A percentile compares a stretch with the other conserved stretches of the same genome.
Conservation (phyloP, 805 yeast species). For the Clavispora fructus region DNA sequence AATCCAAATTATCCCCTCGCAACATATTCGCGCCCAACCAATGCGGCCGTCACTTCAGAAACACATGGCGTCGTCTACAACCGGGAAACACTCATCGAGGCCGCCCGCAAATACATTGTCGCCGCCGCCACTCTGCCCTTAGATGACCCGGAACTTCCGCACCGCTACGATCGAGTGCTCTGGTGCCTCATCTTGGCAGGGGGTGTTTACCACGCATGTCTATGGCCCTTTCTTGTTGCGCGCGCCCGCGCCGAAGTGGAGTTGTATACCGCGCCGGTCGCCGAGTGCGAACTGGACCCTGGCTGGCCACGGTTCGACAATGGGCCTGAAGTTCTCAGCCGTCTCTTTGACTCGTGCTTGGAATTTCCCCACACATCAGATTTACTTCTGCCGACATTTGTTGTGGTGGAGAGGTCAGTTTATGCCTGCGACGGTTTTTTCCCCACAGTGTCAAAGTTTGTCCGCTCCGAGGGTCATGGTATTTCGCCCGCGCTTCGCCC, state of each 20-base stretch:
- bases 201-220: constrained; percentile 3
- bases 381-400: constrained; percentile 3
- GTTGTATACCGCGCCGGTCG: background rate
- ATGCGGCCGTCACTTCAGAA: too few species aligned
- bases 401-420: constrained; percentile 1
- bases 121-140: constrained; percentile 10
- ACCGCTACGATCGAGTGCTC: constrained; percentile 11
- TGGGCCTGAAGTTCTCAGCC: constrained; percentile 2
- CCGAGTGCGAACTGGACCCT: background rate
- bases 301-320: constrained; percentile 5
- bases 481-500: background rate
- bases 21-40: background rate
- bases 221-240: constrained; percentile 6
- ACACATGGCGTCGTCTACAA: constrained; percentile 1
- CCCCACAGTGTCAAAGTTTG: background rate
- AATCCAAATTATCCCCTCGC: too few species aligned
- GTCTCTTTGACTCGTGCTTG: constrained; percentile 2
- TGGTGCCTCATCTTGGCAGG: constrained; percentile 13
- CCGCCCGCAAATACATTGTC: constrained; percentile 9
- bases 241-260: constrained; percentile 2
- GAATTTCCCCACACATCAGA: background rate
- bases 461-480: background rate
- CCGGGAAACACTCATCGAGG: constrained; percentile 6
- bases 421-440: background rate
- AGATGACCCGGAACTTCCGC: constrained; percentile 8